These are phyloP conservation scores for Clavariopsis aquatica DNA, from an alignment of 495 filamentous ascomycete genomes.

Conservation along the genomic window DNA sequence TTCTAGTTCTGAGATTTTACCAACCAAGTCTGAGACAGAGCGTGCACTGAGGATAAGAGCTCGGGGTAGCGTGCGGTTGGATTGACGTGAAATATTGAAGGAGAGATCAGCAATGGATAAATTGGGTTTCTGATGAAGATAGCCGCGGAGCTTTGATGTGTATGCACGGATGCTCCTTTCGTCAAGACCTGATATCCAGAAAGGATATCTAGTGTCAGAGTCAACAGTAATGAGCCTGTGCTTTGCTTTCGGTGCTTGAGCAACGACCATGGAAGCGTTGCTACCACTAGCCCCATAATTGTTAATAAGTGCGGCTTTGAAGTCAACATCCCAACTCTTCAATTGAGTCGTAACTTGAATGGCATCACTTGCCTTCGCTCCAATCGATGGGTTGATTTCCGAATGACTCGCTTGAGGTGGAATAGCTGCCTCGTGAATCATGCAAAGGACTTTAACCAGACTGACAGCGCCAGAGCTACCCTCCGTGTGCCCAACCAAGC, in stretches of 20 bases:
- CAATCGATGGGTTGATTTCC: conserved; percentile 10
- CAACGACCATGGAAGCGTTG: conserved; percentile 18
- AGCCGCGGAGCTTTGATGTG: neutral
- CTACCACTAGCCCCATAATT: conserved; percentile 23
- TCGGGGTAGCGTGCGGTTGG: conserved; percentile 5
- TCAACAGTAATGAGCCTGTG: neutral
- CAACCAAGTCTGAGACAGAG: neutral
- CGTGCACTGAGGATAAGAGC: neutral
- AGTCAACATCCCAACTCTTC: conserved; percentile 28
- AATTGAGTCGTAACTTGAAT: conserved; percentile 3
- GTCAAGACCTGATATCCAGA: conserved; percentile 3
- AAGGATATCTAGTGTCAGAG: neutral
- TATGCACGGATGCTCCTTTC: neutral
- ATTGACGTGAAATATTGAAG: neutral
- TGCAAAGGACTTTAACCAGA: conserved; percentile 49
- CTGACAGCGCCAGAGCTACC: conserved; percentile 43
- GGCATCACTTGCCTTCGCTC: neutral
- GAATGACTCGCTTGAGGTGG: conserved; percentile 15
- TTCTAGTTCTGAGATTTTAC: neutral
- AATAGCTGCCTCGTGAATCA: conserved; percentile 47
- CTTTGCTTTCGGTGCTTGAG: neutral
- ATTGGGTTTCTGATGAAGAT: neutral
- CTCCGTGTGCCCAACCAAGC: conserved; percentile 43
- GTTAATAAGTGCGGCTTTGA: conserved; percentile 13
- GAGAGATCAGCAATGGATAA: neutral